These are phyloP conservation scores for Trichosanthes cucumerina DNA, from an alignment of 306 rosid species.

Conservation along the genomic window DNA sequence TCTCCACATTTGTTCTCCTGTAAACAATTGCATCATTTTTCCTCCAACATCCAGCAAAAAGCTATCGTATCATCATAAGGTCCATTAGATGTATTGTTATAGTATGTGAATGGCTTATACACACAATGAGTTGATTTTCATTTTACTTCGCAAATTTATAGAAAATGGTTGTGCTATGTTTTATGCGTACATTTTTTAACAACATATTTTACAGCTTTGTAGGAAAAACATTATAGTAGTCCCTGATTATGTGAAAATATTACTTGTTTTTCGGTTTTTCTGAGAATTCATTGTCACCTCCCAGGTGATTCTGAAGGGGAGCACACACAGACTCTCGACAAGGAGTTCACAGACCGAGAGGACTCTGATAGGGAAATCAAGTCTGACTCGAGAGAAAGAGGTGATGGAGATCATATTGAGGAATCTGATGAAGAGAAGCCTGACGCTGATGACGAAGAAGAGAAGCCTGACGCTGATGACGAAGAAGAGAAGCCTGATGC, in stretches of 20 bases:
- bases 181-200: neutral
- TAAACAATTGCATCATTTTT: neutral
- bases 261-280: neutral
- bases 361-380: slow-evolving; percentile 40
- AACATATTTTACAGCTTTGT: neutral
- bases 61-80: neutral
- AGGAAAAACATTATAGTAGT: neutral
- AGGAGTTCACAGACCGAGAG: slow-evolving; percentile 26
- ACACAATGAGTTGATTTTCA: neutral
- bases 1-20: neutral
- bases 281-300: slow-evolving; percentile 7
- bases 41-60: neutral
- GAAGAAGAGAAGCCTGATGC: slow-evolving; percentile 37
- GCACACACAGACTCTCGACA: slow-evolving; percentile 28
- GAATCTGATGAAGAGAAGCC: slow-evolving; percentile 32
- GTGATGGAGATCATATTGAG: slow-evolving; percentile 24
- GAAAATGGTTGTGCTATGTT: neutral
- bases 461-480: slow-evolving; percentile 24
- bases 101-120: neutral
- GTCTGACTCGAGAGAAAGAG: slow-evolving; percentile 31
- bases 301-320: slow-evolving; percentile 58
- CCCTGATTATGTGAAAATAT: neutral
- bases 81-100: neutral
- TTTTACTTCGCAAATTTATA: neutral
- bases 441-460: slow-evolving; percentile 18